A percentile compares a stretch with the other conserved stretches of the same genome.
phyloP scores from a whole-genome alignment of 495 filamentous ascomycete genomes.

The Penicillium steckii region DNA sequence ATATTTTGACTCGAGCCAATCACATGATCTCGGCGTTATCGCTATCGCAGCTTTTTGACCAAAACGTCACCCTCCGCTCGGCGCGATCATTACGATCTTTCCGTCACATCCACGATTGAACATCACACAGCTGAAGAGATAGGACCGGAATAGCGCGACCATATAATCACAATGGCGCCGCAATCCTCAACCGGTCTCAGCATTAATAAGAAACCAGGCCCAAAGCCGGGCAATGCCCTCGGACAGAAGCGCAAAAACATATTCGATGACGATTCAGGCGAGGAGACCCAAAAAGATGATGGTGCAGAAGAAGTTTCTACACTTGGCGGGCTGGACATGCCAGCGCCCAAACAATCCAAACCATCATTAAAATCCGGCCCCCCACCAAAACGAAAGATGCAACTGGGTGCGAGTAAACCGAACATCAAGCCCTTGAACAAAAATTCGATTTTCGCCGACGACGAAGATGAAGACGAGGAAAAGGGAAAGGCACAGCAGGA shows the following conservation, averaged over 20 bases:
- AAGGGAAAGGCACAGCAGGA: constrained; percentile 20
- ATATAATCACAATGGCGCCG: constrained; percentile 31
- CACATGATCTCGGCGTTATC: constrained; percentile 28
- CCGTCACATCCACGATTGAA: not conserved
- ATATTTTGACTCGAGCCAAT: not conserved
- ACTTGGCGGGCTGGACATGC: constrained; percentile 38
- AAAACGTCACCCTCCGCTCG: constrained; percentile 7
- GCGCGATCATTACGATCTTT: not conserved
- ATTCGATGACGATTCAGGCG: constrained; percentile 47
- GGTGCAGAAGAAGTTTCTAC: constrained; percentile 38
- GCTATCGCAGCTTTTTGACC: constrained; percentile 15
- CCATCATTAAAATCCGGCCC: constrained; percentile 14
- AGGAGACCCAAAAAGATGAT: constrained; percentile 33
- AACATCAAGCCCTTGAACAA: constrained; percentile 37
- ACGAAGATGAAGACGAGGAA: constrained; percentile 35
- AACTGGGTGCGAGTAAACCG: constrained; percentile 23
- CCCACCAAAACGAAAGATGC: constrained; percentile 38
- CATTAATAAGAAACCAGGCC: constrained; percentile 44
- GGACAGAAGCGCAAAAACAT: constrained; percentile 52
- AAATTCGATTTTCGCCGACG: constrained; percentile 42
- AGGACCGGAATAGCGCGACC: not conserved
- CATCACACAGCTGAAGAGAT: not conserved
- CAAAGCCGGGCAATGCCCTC: constrained; percentile 23
- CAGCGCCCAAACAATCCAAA: constrained; percentile 16
- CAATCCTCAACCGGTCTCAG: constrained; percentile 58